Conservation (phyloP, 2,329 filamentous ascomycete genomes). For the Clarireedia paspali region DNA sequence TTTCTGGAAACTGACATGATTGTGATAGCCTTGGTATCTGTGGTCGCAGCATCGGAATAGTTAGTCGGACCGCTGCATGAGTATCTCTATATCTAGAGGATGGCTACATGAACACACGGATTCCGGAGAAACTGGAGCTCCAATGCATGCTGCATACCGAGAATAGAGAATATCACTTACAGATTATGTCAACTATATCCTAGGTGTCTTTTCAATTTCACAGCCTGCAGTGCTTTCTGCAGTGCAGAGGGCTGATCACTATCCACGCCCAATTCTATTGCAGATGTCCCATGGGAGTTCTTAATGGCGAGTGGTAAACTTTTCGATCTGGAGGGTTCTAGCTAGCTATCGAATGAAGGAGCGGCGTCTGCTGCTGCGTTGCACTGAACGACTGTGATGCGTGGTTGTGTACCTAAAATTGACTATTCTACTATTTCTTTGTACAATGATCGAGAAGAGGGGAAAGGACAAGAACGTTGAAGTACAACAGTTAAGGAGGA, state of each 20-base stretch:
- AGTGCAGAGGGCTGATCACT: slow-evolving; percentile 29
- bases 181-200: slow-evolving; percentile 13
- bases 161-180: slow-evolving; percentile 21
- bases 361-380: slow-evolving; percentile 12
- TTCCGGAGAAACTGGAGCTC: slow-evolving; percentile 14
- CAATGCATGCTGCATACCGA: slow-evolving; percentile 16
- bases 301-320: slow-evolving; percentile 19
- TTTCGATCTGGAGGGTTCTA: not conserved
- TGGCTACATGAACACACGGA: slow-evolving; percentile 17
- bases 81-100: slow-evolving; percentile 16
- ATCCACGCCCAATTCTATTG: slow-evolving; percentile 27
- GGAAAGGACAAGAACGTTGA: slow-evolving; percentile 18
- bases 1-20: slow-evolving; percentile 40
- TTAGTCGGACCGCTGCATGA: slow-evolving; percentile 27
- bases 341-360: slow-evolving; percentile 16
- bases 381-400: slow-evolving; percentile 19
- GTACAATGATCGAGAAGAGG: slow-evolving; percentile 18
- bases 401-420: slow-evolving; percentile 14
- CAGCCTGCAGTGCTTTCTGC: slow-evolving; percentile 25
- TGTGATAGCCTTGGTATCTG: slow-evolving; percentile 21
- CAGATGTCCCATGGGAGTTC: slow-evolving; percentile 28
- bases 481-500: slow-evolving; percentile 16
- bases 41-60: slow-evolving; percentile 14
- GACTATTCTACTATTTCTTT: slow-evolving; percentile 9
- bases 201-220: slow-evolving; percentile 26